phyloP scores from a whole-genome alignment of 495 filamentous ascomycete genomes.

The Friedmanniomyces endolithicus region DNA sequence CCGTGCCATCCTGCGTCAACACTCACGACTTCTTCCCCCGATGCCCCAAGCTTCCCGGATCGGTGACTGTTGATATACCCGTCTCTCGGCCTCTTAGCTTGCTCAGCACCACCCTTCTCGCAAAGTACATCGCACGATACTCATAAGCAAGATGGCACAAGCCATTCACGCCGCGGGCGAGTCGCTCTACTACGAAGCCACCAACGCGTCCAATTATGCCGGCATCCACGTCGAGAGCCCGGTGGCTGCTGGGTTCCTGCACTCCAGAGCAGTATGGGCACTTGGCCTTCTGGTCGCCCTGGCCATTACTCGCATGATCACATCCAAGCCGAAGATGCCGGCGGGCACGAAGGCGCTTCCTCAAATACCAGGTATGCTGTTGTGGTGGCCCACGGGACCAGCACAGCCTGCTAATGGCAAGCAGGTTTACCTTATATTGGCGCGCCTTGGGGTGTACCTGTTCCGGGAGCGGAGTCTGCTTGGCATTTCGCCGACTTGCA shows the following conservation, averaged over 20 bases:
- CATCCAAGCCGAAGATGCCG: constrained; percentile 1
- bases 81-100: neutral
- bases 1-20: neutral
- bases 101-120: neutral
- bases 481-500: constrained; percentile 4
- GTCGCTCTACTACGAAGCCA: neutral
- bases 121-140: neutral
- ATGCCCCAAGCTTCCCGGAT: neutral
- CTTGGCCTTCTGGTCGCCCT: neutral
- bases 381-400: neutral
- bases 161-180: neutral
- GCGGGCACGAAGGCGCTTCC: neutral
- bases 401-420: neutral
- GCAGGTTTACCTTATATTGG: constrained; percentile 5
- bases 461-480: constrained; percentile 1
- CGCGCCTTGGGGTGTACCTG: constrained; percentile 2
- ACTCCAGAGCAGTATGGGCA: constrained; percentile 1
- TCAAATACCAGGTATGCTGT: neutral
- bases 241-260: neutral
- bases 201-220: neutral
- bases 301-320: neutral
- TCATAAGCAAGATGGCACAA: neutral
- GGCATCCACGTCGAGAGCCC: neutral
- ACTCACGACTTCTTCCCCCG: neutral
- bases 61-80: neutral